These are phyloP conservation scores for Cyclanthera cordifolia DNA, from an alignment of 306 rosid species.

Conservation along the genomic window DNA sequence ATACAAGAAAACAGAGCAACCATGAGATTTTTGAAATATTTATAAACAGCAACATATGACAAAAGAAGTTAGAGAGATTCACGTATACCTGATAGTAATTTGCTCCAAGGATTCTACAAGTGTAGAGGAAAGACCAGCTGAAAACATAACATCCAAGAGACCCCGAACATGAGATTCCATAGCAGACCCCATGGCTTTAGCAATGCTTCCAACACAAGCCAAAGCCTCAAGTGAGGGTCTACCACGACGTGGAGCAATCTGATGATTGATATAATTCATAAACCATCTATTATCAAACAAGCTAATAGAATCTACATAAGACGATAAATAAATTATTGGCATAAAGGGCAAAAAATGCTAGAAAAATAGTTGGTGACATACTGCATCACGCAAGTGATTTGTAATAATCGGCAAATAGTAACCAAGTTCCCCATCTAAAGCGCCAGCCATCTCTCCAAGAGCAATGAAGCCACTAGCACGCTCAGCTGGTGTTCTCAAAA, in stretches of 20 bases:
- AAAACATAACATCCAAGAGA: slow-evolving; percentile 85
- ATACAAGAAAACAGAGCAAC: slow-evolving; percentile 14
- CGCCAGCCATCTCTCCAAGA: slow-evolving; percentile 99
- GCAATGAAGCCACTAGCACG: slow-evolving; percentile 98
- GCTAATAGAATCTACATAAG: slow-evolving; percentile 10
- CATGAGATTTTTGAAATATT: slow-evolving; percentile 12
- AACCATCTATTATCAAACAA: slow-evolving; percentile 10
- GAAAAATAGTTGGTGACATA: slow-evolving; percentile 28
- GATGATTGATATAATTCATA: slow-evolving; percentile 22
- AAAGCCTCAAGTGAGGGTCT: slow-evolving; percentile 93
- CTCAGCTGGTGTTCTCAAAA: slow-evolving; percentile 79
- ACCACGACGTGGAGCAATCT: slow-evolving; percentile 98
- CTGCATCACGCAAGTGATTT: slow-evolving; percentile 86
- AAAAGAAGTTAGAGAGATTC: slow-evolving; percentile 3
- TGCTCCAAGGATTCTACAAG: slow-evolving; percentile 90
- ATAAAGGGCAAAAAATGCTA: background rate
- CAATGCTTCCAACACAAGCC: slow-evolving; percentile 97
- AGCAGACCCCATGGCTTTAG: slow-evolving; percentile 83
- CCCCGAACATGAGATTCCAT: slow-evolving; percentile 87
- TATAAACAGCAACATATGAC: slow-evolving; percentile 6
- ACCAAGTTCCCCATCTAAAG: slow-evolving; percentile 85
- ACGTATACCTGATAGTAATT: slow-evolving; percentile 50
- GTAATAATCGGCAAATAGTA: slow-evolving; percentile 79
- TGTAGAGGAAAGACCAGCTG: slow-evolving; percentile 75
- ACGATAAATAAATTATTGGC: background rate